Conservation (phyloP, 805 yeast genomes). For the Cyberlindnera nakhonratchasimensis region DNA sequence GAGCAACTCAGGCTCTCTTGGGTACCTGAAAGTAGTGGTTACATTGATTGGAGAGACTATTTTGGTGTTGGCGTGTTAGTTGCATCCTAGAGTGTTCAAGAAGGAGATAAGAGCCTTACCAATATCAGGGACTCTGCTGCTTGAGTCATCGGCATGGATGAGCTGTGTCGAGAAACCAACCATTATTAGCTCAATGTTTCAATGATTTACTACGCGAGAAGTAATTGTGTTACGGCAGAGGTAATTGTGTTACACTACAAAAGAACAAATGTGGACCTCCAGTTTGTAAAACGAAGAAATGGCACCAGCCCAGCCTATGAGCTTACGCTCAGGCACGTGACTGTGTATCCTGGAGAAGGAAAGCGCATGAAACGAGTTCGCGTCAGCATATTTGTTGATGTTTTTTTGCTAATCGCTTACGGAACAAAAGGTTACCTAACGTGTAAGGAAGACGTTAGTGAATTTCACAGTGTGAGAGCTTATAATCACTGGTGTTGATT, state of each 20-base stretch:
- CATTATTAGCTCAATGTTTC: conserved; percentile 13
- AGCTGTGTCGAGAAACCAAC: conserved; percentile 49
- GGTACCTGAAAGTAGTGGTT: conserved; percentile 73
- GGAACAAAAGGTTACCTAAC: neutral
- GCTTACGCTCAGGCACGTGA: neutral
- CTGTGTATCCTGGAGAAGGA: neutral
- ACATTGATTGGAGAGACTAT: conserved; percentile 74
- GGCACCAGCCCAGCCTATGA: neutral
- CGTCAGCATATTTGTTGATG: neutral
- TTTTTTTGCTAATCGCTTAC: neutral
- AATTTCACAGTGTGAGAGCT: too few species aligned
- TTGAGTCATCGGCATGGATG: conserved; percentile 69
- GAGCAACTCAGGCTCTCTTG: conserved; percentile 54
- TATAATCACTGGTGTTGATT: neutral
- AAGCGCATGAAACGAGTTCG: conserved; percentile 3
- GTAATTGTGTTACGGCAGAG: too few species aligned
- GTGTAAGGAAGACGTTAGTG: too few species aligned
- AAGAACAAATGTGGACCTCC: too few species aligned
- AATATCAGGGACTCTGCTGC: conserved; percentile 58
- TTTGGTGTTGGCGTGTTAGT: conserved; percentile 26
- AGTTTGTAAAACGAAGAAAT: too few species aligned
- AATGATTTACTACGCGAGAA: too few species aligned
- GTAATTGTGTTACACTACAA: too few species aligned
- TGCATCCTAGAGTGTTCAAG: neutral
- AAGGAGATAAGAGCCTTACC: conserved; percentile 21